Evolutionary conservation across 2,329 filamentous ascomycete species (phyloP).

Genomic region (Ophiostoma perfectum): DNA sequence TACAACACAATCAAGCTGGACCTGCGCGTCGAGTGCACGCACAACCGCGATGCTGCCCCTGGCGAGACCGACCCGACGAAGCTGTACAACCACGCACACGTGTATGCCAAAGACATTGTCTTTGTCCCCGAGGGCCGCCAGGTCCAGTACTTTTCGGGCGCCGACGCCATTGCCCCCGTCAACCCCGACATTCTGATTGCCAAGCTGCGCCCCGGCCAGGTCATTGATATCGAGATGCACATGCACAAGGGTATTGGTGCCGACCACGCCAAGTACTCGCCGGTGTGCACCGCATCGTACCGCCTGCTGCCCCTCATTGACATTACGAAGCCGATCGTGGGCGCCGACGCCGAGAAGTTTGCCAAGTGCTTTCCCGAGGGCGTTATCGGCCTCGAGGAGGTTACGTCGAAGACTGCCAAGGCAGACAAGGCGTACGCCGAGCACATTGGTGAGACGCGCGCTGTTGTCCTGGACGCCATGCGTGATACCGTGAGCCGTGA

Average conservation of each 20-base stretch:
- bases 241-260: conserved; percentile 90
- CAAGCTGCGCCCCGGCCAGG: conserved; percentile 87
- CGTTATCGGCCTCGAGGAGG: conserved; percentile 73
- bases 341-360: conserved; percentile 83
- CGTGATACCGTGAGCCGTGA: conserved; percentile 94
- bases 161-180: conserved; percentile 64
- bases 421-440: conserved; percentile 63
- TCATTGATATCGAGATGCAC: conserved; percentile 81
- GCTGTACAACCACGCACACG: conserved; percentile 78
- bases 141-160: conserved; percentile 60
- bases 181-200: conserved; percentile 92
- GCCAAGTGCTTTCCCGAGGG: conserved; percentile 81
- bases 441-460: conserved; percentile 74
- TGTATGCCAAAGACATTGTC: conserved; percentile 71
- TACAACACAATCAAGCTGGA: conserved; percentile 81
- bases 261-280: conserved; percentile 96
- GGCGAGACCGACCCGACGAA: conserved; percentile 75
- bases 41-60: conserved; percentile 64
- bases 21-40: conserved; percentile 73
- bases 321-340: conserved; percentile 78
- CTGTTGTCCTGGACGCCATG: conserved; percentile 82
- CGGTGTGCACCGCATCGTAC: conserved; percentile 91
- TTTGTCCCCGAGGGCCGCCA: conserved; percentile 75
- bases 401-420: conserved; percentile 62
- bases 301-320: conserved; percentile 81